Base-by-base conservation (phyloP, 805 yeast species). In the Limtongia smithiae region DNA sequence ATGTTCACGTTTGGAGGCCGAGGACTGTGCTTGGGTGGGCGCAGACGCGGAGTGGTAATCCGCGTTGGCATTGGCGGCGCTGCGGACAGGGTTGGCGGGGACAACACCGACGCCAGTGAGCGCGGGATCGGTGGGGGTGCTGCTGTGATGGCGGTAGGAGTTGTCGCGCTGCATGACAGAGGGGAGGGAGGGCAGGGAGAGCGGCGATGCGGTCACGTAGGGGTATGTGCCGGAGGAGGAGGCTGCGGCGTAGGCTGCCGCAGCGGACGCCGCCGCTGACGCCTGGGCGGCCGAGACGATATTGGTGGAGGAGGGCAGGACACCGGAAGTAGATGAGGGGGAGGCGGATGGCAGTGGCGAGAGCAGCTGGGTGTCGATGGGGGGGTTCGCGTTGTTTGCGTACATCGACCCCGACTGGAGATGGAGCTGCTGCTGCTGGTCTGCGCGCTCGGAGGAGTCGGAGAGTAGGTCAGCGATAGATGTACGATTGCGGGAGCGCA, bases 361-460 rank as follows among this genome's bases (percentile, higher is more conserved):
- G 33, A 52, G 48, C 18, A 52, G 54, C 54, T 52, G 57, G 12
- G 57, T 49, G 51, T 52, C 57, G 42, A 52, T 52, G 33, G 57
- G 57, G n/a, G 57, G 57, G 41, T 52, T 52, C 17, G 51, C 46
- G 27, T 46, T 37, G 45, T 40, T 48, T 4, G 50, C 21, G 41
- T 52, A 52, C 43, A 45, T 46, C n/a, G 39, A 30, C 22, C 37
- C 37, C 22, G 25, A 46, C 44, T 30, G 51, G n/a, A 17, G 43
- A 31, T 41, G 48, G 32, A 32, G 44, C 25, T 45, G 41, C 42
- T n/a, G 39, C 39, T 37, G 38, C 30, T 36, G 51, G 18, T 44
- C 45, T 36, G 44, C 42, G 15, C 39, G 30, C 21, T 34, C 45
- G 27, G 41, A 24, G n/a, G 48, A 32, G 48, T 46, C 56, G 12